These are phyloP conservation scores for Fusarium sp. DNA, from an alignment of 2,329 filamentous ascomycete species.

Conservation along the genomic window DNA sequence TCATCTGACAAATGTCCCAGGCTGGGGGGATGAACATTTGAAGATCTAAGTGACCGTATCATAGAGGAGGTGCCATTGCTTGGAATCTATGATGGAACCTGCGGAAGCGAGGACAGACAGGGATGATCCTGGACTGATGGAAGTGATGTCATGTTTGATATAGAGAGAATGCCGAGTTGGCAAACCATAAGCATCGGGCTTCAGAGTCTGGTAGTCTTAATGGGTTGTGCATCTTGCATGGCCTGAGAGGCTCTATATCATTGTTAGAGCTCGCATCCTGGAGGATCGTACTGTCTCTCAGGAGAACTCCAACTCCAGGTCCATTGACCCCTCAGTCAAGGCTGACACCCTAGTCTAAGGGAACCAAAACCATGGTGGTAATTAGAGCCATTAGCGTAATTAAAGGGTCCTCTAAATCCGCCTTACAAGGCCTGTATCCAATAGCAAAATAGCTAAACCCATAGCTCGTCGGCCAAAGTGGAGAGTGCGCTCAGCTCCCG, in stretches of 20 bases:
- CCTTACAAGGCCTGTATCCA: slow-evolving; percentile 28
- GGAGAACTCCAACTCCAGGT: background rate
- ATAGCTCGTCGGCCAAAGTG: slow-evolving; percentile 23
- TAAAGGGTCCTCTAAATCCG: slow-evolving; percentile 31
- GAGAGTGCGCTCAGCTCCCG: slow-evolving; percentile 25
- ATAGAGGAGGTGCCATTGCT: background rate
- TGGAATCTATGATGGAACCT: slow-evolving; percentile 12
- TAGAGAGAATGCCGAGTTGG: background rate
- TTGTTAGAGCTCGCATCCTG: background rate
- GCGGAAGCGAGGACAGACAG: slow-evolving; percentile 9
- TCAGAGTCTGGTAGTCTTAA: background rate
- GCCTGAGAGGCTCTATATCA: background rate
- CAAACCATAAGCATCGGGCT: background rate
- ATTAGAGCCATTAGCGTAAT: slow-evolving; percentile 31
- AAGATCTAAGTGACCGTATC: background rate
- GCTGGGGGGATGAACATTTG: background rate
- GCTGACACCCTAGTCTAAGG: slow-evolving; percentile 20
- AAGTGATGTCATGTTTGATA: slow-evolving; percentile 18
- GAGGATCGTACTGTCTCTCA: background rate
- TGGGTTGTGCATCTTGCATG: background rate
- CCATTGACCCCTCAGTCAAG: slow-evolving; percentile 19
- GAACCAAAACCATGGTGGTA: slow-evolving; percentile 10
- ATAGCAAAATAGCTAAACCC: background rate
- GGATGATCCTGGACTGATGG: slow-evolving; percentile 14
- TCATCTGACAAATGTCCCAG: background rate